Conservation (phyloP, 2,329 filamentous ascomycete species). For the Grosmannia clavigera region DNA sequence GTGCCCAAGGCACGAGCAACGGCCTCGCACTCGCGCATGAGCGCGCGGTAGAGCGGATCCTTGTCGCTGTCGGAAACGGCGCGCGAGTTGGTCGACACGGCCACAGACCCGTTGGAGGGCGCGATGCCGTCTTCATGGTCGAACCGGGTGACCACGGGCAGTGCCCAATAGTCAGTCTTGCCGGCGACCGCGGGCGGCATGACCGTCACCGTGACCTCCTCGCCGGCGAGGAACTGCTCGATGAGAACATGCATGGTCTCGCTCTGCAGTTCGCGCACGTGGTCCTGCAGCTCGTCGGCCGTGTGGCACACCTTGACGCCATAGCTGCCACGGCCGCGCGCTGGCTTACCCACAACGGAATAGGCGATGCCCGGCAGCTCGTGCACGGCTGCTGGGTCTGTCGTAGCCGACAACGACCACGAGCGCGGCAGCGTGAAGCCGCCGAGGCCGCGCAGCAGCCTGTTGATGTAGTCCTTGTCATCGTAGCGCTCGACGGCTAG, state of each 20-base stretch:
- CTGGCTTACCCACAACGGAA: slow-evolving; percentile 35
- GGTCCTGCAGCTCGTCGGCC: slow-evolving; percentile 18
- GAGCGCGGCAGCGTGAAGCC: slow-evolving; percentile 27
- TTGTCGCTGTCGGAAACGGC: slow-evolving; percentile 20
- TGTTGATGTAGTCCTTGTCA: slow-evolving; percentile 36
- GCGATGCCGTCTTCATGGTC: slow-evolving; percentile 34
- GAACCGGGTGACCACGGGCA: slow-evolving; percentile 32
- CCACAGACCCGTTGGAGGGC: slow-evolving; percentile 33
- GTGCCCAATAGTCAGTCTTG: slow-evolving; percentile 24
- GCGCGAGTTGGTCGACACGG: slow-evolving; percentile 30
- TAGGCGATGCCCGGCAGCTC: slow-evolving; percentile 5
- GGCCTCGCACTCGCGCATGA: slow-evolving; percentile 23
- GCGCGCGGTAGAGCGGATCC: slow-evolving; percentile 20
- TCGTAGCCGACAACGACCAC: slow-evolving; percentile 17
- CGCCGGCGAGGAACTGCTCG: slow-evolving; percentile 33
- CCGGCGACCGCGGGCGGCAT: slow-evolving; percentile 31
- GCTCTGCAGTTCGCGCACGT: slow-evolving; percentile 21
- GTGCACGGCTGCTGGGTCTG: not conserved
- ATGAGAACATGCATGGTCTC: slow-evolving; percentile 28
- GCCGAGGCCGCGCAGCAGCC: slow-evolving; percentile 23
- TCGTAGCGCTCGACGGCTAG: slow-evolving; percentile 34
- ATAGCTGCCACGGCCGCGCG: slow-evolving; percentile 34
- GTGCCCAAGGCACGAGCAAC: slow-evolving; percentile 23
- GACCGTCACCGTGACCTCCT: slow-evolving; percentile 37
- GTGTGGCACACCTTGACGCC: slow-evolving; percentile 33